Base-by-base conservation (phyloP, 2,329 filamentous ascomycete genomes). In the Rhynchosporium agropyri region DNA sequence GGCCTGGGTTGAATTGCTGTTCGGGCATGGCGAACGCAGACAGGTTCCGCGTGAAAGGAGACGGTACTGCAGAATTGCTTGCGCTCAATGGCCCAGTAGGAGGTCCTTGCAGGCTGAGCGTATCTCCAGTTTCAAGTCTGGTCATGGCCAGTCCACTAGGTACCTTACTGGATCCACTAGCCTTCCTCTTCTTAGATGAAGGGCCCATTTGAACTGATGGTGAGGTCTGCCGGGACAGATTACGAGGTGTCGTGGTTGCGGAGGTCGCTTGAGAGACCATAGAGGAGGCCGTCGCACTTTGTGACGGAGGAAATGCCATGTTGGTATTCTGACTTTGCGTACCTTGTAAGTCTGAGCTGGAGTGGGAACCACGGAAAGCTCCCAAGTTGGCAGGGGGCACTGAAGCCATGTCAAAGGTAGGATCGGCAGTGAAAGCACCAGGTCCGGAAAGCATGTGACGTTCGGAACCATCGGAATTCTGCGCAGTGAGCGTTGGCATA, bases 121-220 rank as follows among this genome's bases (percentile, higher is more conserved):
- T 6, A 45, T 78, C 78, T 61, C 75, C 79, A 1, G 85, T 87
- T 69, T 95, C 90, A 42, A 95, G 80, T 61, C 86, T 86, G 1
- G 92, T 96, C 92, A 97, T 96, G 7, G 88, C 84, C 69, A 96
- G 77, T 15, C 85, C 87, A 20, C 84, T 86, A 0, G 91, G 90
- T 13, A 96, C 79, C 74, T 91, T 91, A 40, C 80, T 77, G 15
- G 85, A 84, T 46, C 83, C 83, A 74, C 88, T 92, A 5, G 89
- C 87, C 76, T 96, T 97, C 66, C 92, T 84, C 77, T 92, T 92
- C 80, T 96, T 97, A 49, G 85, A 83, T 40, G 81, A 81, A 1
- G 89, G 89, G 0, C 86, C 89, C 38, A 81, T 78, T 58, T 86
- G 82, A 13, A 82, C 84, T 55, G 77, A 83, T 1, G 91, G 90